Base-by-base conservation (phyloP, 192 early-diverging fungal genomes). In the Gryganskiella cystojenkinii region DNA sequence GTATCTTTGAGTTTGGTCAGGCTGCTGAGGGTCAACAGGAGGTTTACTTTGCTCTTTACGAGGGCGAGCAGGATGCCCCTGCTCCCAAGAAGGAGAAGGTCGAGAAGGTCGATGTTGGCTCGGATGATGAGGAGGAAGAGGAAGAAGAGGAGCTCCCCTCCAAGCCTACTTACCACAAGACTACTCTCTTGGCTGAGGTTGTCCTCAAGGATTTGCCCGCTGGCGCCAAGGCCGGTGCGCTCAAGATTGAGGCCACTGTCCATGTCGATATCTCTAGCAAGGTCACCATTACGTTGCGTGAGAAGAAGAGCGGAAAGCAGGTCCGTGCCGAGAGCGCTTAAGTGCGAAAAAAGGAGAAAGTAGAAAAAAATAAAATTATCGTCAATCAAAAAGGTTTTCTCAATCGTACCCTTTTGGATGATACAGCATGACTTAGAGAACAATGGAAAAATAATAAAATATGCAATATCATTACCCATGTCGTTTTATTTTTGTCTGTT, bases 21-120 rank as follows among this genome's bases (percentile, higher is more conserved):
- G 82, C 88, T 25, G 80, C 64, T 19, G 87, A 85, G 49, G 88
- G 87, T 51, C 92, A 94, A 61, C 81, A 76, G 30, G 88, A 91
- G 45, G 88, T 91, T 20, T 96, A 92, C 81, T 67, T 99, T 68
- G 89, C 92, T 22, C 82, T 98, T 27, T 91, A 90, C 73, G 94
- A 99, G 86, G 93, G 93, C 66, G 92, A 96, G 68, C 81, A 82
- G 13, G 82, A 79, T 42, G 49, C 72, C 19, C 71, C 61, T 25
- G 73, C 70, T 31, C 62, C 56, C 22, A 74, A 86, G 61, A 76
- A 82, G 56, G 82, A 82, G 79, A 79, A 81, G 60, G 83, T 81
- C 35, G 82, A 81, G 46, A 83, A 85, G 60, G 49, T 82, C 40
- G 61, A 80, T 43, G 53, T 68, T 31, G 82, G 85, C 50, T 78